Evolutionary conservation across 352 stramenopile genomes (phyloP).

Genomic region (Blastocystis sp.): DNA sequence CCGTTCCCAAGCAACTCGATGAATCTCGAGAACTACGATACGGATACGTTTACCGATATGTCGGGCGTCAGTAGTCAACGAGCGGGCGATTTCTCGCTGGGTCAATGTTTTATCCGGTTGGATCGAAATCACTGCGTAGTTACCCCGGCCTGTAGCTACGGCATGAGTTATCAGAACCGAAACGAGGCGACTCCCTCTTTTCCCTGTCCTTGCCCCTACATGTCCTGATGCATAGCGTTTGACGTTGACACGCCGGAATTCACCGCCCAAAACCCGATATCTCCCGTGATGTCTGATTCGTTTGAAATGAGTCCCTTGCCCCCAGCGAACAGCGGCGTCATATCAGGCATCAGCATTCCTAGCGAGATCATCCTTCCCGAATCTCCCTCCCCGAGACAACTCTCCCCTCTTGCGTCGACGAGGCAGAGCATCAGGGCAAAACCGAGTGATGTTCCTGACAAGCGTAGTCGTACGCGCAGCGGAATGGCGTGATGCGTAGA

Average conservation of each 20-base stretch:
- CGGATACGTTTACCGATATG: constrained; percentile 32
- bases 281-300: not conserved
- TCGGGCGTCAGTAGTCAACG: constrained; percentile 56
- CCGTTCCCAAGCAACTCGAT: not conserved
- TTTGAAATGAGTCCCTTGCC: not conserved
- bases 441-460: not conserved
- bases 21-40: constrained; percentile 27
- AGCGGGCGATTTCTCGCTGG: constrained; percentile 9
- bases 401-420: too few relatives aligned
- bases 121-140: constrained; percentile 29
- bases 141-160: constrained; percentile 31
- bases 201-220: not conserved
- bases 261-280: not conserved
- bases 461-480: constrained; percentile 23
- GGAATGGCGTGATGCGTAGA: constrained; percentile 13
- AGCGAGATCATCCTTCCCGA: not conserved
- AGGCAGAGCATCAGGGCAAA: not conserved
- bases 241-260: not conserved
- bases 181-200: not conserved
- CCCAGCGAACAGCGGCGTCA: too few relatives aligned
- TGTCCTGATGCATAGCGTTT: not conserved
- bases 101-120: not conserved
- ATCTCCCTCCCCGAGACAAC: not conserved
- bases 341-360: too few relatives aligned
- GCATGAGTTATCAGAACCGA: constrained; percentile 46